A percentile compares a stretch with the other conserved stretches of the same genome.
phyloP scores from a whole-genome alignment of 345 rosid genomes.

The Anastatica hierochuntica region DNA sequence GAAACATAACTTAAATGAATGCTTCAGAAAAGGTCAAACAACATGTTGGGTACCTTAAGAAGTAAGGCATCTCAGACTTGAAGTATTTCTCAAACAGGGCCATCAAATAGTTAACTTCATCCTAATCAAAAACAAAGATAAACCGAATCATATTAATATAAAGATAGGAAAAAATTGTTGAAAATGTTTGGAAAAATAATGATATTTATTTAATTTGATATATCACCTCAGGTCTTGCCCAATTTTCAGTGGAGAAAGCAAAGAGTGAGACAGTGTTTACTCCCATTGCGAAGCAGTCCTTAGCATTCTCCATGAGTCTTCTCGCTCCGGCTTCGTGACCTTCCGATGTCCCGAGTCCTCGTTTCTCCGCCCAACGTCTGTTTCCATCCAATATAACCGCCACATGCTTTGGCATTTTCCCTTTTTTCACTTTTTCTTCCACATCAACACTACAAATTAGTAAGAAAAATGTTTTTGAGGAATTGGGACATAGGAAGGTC shows the following conservation, averaged over 20 bases:
- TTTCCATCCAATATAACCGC: constrained; percentile 71
- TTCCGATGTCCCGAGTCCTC: constrained; percentile 28
- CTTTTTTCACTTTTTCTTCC: constrained; percentile 13
- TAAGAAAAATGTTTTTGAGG: too few relatives aligned
- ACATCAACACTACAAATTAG: neutral
- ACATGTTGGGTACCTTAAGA: constrained; percentile 30
- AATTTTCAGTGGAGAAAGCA: constrained; percentile 58
- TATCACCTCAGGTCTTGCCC: constrained; percentile 47
- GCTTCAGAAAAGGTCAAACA: neutral
- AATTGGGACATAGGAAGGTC: too few relatives aligned
- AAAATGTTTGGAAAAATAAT: too few relatives aligned
- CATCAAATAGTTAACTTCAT: constrained; percentile 56
- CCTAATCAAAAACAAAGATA: too few relatives aligned
- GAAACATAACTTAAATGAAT: too few relatives aligned
- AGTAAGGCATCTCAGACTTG: constrained; percentile 30
- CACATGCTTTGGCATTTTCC: constrained; percentile 52
- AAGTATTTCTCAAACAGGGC: constrained; percentile 41
- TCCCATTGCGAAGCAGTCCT: constrained; percentile 35
- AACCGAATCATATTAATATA: too few relatives aligned
- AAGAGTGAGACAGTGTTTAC: constrained; percentile 50
- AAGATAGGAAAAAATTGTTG: too few relatives aligned
- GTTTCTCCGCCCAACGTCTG: constrained; percentile 48
- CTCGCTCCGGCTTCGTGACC: constrained; percentile 53
- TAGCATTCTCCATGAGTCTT: constrained; percentile 27
- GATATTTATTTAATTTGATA: too few relatives aligned